Evolutionary conservation across 2,329 filamentous ascomycete genomes (phyloP), one percentile per base, ranked within the genome.

Genomic region (Paraconiothyrium sp.): DNA sequence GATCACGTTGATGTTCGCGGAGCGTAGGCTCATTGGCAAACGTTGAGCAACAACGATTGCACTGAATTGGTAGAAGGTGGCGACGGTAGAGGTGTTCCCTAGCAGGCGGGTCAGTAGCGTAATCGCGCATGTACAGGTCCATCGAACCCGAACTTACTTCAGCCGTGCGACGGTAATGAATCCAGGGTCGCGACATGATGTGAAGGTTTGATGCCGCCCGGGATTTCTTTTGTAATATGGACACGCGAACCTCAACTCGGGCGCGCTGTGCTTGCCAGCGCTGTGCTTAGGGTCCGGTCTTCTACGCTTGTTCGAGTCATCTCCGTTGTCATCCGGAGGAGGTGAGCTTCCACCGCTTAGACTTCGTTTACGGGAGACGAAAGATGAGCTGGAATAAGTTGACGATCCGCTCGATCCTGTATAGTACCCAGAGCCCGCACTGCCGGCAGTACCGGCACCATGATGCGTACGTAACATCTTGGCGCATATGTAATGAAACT

Each of bases 181-280:
- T 2, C 69, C 69, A 11, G 69, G 69, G 58, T 72, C 69, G 3
- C 69, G 65, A 59, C 69, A 72, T 0, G 69, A 72, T 16, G 69
- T 72, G 43, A 67, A 72, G 5, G 67, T 72, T 47, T 67, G 65
- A 59, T 70, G 69, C 16, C 65, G 54, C n/a, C 69, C 67, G 2
- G 69, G 69, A 44, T 70, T 70, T 6, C 69, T 61, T 56, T 72
- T 72, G 54, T 72, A 70, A 47, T 67, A 72, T 4, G 69, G 69
- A 51, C 69, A 72, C 2, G 69, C 69, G 47, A 70, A 70, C 16
- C 69, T 56, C 7, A 60, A 46, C 35, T 72, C 69, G 11, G 60
- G 49, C 9, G 50, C 24, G 13, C 51, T 6, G 30, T 66, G 61
- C 39, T 64, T 69, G 27, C 56, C 44, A 20, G 44, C 41, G 13